A percentile compares a stretch with the other conserved stretches of the same genome.
Conservation (phyloP, 75 land plant species). For the Azolla pinnata region DNA sequence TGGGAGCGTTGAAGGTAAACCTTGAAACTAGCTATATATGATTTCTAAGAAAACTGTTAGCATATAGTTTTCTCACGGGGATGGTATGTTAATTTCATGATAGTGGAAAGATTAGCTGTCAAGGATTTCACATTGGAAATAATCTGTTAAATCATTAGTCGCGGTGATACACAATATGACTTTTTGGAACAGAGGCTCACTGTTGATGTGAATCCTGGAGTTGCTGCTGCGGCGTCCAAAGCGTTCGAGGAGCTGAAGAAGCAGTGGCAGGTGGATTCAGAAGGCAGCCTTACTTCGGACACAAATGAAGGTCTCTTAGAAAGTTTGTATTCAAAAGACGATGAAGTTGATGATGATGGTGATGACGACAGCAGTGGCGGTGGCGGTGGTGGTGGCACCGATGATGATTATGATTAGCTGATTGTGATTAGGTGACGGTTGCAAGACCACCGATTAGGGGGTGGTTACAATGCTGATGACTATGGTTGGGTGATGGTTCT, state of each 20-base stretch:
- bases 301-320: slow-evolving; percentile 24
- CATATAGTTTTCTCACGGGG: not conserved
- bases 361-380: not conserved
- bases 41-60: not conserved
- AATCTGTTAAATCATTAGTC: too few relatives aligned
- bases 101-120: too few relatives aligned
- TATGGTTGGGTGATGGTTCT: too few relatives aligned
- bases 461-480: too few relatives aligned
- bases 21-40: not conserved
- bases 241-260: slow-evolving; percentile 69
- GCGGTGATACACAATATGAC: not conserved
- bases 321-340: not conserved
- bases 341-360: not conserved
- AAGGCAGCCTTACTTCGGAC: slow-evolving; percentile 45
- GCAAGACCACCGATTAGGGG: too few relatives aligned
- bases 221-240: slow-evolving; percentile 80
- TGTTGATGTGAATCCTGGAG: slow-evolving; percentile 77
- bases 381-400: too few relatives aligned
- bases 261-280: slow-evolving; percentile 75
- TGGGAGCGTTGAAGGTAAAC: slow-evolving; percentile 92
- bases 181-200: slow-evolving; percentile 62
- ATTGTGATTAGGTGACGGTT: too few relatives aligned
- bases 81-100: too few relatives aligned
- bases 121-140: not conserved
- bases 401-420: too few relatives aligned